Conservation (phyloP, 75 land plant genomes). For the Isoetes taiwanensis region DNA sequence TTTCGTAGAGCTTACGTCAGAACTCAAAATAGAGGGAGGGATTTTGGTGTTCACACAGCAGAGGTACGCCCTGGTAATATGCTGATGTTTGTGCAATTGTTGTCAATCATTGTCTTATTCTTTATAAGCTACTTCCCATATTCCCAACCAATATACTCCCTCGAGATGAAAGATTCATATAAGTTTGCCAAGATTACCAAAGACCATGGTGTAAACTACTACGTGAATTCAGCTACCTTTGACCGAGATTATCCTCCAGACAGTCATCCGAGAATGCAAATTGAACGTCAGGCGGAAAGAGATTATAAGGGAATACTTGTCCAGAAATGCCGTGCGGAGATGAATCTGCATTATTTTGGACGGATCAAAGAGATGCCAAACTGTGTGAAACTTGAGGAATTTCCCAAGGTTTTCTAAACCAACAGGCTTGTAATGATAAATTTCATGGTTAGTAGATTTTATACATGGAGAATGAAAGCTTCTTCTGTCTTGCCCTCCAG, state of each 20-base stretch:
- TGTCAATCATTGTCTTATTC: conserved; percentile 48
- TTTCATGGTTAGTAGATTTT: too few relatives aligned
- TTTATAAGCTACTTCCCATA: conserved; percentile 51
- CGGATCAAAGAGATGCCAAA: conserved; percentile 51
- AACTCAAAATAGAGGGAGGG: conserved; percentile 23
- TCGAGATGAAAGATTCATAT: conserved; percentile 40
- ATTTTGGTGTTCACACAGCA: conserved; percentile 8
- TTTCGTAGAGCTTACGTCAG: conserved; percentile 31
- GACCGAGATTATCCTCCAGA: conserved; percentile 53
- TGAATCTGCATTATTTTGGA: conserved; percentile 51
- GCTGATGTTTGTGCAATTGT: conserved; percentile 36
- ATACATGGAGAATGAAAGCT: too few relatives aligned
- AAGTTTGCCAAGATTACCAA: conserved; percentile 39
- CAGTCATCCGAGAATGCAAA: conserved; percentile 27
- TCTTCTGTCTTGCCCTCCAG: too few relatives aligned
- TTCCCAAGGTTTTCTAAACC: too few relatives aligned
- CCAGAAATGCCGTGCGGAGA: conserved; percentile 61
- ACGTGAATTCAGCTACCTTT: conserved; percentile 59
- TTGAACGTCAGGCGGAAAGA: conserved; percentile 47
- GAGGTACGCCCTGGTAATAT: conserved; percentile 27
- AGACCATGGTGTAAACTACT: conserved; percentile 50
- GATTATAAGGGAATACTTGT: conserved; percentile 45
- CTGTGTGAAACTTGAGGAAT: conserved; percentile 45
- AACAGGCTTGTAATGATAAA: too few relatives aligned
- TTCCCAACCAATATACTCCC: conserved; percentile 58